Evolutionary conservation across 169 alveolate genomes (phyloP).

Genomic region (Neospora caninum): DNA sequence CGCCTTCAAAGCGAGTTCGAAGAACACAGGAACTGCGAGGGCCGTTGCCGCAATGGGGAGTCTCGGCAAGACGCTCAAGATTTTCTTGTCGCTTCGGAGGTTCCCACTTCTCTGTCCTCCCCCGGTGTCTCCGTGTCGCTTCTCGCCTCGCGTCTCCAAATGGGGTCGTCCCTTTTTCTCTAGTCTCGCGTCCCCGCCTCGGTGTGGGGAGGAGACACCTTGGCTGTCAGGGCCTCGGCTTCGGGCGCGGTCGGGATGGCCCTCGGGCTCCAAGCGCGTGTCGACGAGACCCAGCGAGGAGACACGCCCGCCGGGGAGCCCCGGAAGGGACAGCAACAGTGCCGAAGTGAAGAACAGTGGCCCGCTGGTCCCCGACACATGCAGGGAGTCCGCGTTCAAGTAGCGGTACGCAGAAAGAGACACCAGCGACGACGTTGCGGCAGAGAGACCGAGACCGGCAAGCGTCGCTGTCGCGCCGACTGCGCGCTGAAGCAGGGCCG

Average conservation of each 20-base stretch:
- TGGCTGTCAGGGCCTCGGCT: no score
- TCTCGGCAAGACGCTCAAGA: background rate
- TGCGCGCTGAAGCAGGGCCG: background rate
- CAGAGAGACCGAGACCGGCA: background rate
- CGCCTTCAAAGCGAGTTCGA: background rate
- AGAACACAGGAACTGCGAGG: slow-evolving; percentile 26
- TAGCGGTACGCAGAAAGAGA: background rate
- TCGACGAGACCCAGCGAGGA: no score
- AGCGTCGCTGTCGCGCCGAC: background rate
- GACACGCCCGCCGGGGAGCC: background rate
- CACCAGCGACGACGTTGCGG: background rate
- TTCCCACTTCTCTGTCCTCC: no score
- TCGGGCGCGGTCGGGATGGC: no score
- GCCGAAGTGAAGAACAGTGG: background rate
- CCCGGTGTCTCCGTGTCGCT: no score
- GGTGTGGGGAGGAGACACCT: no score
- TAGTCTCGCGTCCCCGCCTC: background rate
- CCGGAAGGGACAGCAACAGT: background rate
- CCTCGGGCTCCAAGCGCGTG: no score
- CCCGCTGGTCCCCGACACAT: background rate
- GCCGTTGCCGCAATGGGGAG: slow-evolving; percentile 39
- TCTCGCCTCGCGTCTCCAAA: no score
- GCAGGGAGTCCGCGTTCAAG: background rate
- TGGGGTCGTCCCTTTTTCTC: no score
- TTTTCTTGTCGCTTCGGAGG: no score